These are phyloP conservation scores for Basidiobolus meristosporus DNA, from an alignment of 371 early-diverging fungal species.

Conservation along the genomic window DNA sequence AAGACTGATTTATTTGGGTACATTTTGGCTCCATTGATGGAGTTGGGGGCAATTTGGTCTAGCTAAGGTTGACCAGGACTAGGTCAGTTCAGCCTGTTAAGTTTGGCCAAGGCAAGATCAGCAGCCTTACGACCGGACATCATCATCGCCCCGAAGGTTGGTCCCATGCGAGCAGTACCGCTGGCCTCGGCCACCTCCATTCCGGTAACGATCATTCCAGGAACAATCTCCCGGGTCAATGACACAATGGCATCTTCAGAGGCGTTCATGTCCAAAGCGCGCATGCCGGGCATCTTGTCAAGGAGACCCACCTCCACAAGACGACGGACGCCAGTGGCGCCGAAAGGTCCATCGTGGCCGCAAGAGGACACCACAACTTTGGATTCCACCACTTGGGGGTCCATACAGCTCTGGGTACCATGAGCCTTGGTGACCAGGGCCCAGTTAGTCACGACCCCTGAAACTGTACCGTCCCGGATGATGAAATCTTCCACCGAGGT, in stretches of 20 bases:
- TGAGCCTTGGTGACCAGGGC: slow-evolving; percentile 41
- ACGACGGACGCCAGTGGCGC: slow-evolving; percentile 50
- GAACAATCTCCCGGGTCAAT: slow-evolving; percentile 47
- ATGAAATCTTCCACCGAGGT: slow-evolving; percentile 54
- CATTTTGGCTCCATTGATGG: too few species aligned
- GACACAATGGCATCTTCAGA: slow-evolving; percentile 51
- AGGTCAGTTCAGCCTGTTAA: too few species aligned
- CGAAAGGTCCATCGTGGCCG: slow-evolving; percentile 58
- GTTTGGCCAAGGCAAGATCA: slow-evolving; percentile 18
- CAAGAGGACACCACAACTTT: slow-evolving; percentile 48
- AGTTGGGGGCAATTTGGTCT: too few species aligned
- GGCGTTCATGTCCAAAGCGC: slow-evolving; percentile 47
- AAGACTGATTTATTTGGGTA: too few species aligned
- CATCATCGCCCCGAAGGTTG: slow-evolving; percentile 57
- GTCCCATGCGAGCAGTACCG: slow-evolving; percentile 39
- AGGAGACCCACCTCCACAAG: slow-evolving; percentile 37
- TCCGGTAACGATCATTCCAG: slow-evolving; percentile 49
- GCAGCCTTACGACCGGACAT: slow-evolving; percentile 52
- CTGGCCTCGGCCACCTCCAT: slow-evolving; percentile 48
- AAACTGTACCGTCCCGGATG: slow-evolving; percentile 32
- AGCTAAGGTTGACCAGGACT: too few species aligned
- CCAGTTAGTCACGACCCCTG: slow-evolving; percentile 60
- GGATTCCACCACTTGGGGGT: slow-evolving; percentile 49
- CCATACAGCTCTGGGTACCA: slow-evolving; percentile 62
- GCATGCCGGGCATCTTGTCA: slow-evolving; percentile 38